These are phyloP conservation scores for Boletus barrowsii DNA, from an alignment of 768 basidiomycete species.

Conservation along the genomic window DNA sequence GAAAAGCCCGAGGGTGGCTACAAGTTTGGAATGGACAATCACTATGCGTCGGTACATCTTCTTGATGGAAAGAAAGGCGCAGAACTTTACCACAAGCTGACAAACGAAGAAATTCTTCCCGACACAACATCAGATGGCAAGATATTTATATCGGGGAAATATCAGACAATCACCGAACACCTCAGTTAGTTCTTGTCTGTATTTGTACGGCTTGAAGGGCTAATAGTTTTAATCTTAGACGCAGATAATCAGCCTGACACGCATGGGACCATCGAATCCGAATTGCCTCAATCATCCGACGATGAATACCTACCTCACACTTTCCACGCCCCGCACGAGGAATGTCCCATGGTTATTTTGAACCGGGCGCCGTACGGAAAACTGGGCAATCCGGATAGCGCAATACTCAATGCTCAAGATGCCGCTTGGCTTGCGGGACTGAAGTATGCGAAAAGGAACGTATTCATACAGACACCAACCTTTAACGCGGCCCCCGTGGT, in stretches of 20 bases:
- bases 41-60: constrained; percentile 27
- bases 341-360: constrained; percentile 64
- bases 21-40: constrained; percentile 35
- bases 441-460: constrained; percentile 52
- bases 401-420: constrained; percentile 57
- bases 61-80: constrained; percentile 26
- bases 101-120: constrained; percentile 7
- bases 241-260: constrained; percentile 37
- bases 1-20: constrained; percentile 35
- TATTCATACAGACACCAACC: constrained; percentile 77
- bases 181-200: constrained; percentile 29
- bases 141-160: constrained; percentile 30
- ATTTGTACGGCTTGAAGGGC: background rate
- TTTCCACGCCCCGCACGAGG: constrained; percentile 52
- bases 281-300: constrained; percentile 22
- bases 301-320: constrained; percentile 62
- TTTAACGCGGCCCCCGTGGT: constrained; percentile 66
- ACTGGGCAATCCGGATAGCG: constrained; percentile 40
- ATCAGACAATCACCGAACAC: constrained; percentile 40
- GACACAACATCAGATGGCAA: constrained; percentile 9
- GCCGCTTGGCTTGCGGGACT: constrained; percentile 66
- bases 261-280: constrained; percentile 27
- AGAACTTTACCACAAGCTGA: constrained; percentile 24
- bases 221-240: constrained; percentile 23
- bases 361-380: constrained; percentile 60